Conservation (phyloP, 2,329 filamentous ascomycete species). For the Lachnellula arida region DNA sequence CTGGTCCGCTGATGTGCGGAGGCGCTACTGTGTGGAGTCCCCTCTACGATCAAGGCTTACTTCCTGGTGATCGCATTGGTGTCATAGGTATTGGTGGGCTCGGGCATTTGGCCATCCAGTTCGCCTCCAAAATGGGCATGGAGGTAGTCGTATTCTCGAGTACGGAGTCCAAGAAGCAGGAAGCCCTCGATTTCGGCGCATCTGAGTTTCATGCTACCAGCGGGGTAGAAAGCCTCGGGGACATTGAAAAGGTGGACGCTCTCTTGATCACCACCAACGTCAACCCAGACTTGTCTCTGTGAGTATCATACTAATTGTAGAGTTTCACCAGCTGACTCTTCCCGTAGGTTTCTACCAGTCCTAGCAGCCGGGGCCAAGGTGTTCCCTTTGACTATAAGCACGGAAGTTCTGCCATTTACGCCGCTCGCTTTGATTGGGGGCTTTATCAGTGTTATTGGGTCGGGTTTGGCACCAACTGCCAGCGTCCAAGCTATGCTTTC, state of each 20-base stretch:
- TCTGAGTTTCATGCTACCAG: conserved; percentile 38
- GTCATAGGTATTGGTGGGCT: conserved; percentile 68
- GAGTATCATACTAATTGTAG: background rate
- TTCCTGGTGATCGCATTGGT: conserved; percentile 63
- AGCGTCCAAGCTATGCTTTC: conserved; percentile 18
- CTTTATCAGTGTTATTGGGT: conserved; percentile 5
- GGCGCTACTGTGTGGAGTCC: conserved; percentile 56
- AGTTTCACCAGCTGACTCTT: too few species aligned
- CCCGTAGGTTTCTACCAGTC: too few species aligned
- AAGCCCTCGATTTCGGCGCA: conserved; percentile 56
- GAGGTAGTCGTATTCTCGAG: conserved; percentile 58
- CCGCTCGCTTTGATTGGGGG: too few species aligned
- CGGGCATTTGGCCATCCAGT: conserved; percentile 67
- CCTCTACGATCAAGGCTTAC: conserved; percentile 31
- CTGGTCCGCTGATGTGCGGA: conserved; percentile 68
- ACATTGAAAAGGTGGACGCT: background rate
- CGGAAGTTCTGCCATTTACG: too few species aligned
- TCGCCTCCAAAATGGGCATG: conserved; percentile 62
- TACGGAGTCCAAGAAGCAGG: conserved; percentile 49
- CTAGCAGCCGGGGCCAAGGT: too few species aligned
- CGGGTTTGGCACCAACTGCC: background rate
- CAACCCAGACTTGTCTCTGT: conserved; percentile 33
- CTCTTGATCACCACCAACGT: conserved; percentile 12
- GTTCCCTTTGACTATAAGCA: too few species aligned
- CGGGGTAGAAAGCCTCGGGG: background rate